Percentiles rank a stretch among this genome's conserved stretches.
Conservation (phyloP, 345 rosid species). For the Acer saccharum region DNA sequence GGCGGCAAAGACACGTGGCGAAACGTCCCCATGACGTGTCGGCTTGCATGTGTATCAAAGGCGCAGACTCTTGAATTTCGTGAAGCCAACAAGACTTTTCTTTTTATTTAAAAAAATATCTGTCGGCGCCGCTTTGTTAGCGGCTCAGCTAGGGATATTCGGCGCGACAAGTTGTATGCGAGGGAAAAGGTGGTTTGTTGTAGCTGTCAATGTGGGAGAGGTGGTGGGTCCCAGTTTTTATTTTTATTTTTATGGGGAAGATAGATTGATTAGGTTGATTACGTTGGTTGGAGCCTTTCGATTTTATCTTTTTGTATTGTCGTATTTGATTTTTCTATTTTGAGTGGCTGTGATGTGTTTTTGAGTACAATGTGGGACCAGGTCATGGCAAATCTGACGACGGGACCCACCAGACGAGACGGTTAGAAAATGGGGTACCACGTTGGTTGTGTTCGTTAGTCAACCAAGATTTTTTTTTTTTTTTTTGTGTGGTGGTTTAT, state of each 20-base stretch:
- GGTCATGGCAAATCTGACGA: not conserved
- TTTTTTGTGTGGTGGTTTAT: not conserved
- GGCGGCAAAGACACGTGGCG: constrained; percentile 16
- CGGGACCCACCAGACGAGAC: not conserved
- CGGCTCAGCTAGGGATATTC: not conserved
- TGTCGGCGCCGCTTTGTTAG: constrained; percentile 15
- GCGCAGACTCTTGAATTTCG: not conserved
- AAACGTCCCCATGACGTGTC: constrained; percentile 12
- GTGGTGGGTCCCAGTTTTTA: not conserved
- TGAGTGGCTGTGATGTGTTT: not conserved
- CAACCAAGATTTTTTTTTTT: constrained; percentile 6
- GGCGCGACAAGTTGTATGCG: constrained; percentile 17
- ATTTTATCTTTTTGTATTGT: too few species aligned
- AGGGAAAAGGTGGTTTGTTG: not conserved
- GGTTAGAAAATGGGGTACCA: constrained; percentile 5
- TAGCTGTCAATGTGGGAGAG: not conserved
- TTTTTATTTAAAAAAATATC: too few species aligned
- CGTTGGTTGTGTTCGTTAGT: not conserved
- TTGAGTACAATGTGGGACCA: not conserved
- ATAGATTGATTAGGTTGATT: not conserved
- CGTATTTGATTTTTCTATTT: not conserved
- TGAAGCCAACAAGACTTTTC: not conserved
- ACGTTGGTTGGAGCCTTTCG: not conserved
- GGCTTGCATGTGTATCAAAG: constrained; percentile 8
- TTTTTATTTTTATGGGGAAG: too few species aligned